Evolutionary conservation across 441 rosid genomes (phyloP), one percentile per base, ranked within the genome.

Genomic region (Croton setiger): DNA sequence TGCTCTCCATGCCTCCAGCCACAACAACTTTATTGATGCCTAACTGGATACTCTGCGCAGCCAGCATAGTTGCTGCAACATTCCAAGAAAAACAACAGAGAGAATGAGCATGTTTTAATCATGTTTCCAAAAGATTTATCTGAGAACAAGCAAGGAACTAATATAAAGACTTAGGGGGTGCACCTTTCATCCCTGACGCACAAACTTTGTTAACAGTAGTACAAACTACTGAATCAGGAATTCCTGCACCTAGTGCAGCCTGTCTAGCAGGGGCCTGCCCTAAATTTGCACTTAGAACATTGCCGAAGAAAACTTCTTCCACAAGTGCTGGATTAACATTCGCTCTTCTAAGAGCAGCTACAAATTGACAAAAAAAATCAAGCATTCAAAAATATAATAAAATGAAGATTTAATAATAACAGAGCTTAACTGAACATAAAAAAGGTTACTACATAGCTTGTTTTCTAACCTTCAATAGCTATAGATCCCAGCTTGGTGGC

Each of bases 231-330:
- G 98, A 84, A 78, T 86, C 85, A 61, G 97, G 83, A 74, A 95
- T 87, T 59, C 99, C 99, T 18, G 99, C 98, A 72, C 96, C 98
- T 68, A 95, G 62, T 7, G 98, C 98, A 67, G 99, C 97, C 79
- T 95, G 99, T 79, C 97, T 87, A 72, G 99, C 98, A 54, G 99
- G 99, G 81, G 98, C 99, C 75, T 92, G 97, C 15, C 97, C 99
- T 68, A 95, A 79, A 83, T 95, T 95, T 35, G 99, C 98, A 55
- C 95, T 87, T 27, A 92, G 93, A 70, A 95, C 99, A 85, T 95
- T 95, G 54, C 99, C 97, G 76, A 95, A 90, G 73, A 86, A 65
- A 72, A 95, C 97, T 83, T 95, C 99, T 85, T 95, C 87, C 11
- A 95, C 97, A 33, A 84, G 91, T 35, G 92, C 79, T 45, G 99